Conservation (phyloP, 192 early-diverging fungal genomes). For the Kickxella alabastrina region DNA sequence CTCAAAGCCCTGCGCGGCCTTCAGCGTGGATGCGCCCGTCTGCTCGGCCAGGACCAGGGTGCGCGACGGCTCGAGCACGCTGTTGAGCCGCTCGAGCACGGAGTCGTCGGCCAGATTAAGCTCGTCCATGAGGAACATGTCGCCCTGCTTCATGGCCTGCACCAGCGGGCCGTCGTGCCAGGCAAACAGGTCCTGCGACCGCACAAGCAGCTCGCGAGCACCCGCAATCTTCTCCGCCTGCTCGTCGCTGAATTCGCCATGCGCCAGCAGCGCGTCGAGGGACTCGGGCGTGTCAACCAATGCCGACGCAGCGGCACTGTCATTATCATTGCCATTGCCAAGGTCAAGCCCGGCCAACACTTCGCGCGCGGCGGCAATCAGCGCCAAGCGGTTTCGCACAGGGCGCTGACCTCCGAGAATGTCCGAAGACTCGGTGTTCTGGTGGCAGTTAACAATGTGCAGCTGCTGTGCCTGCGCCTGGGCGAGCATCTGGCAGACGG, state of each 20-base stretch:
- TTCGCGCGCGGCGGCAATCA: conserved; percentile 51
- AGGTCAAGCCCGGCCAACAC: conserved; percentile 31
- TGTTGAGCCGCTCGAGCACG: conserved; percentile 94
- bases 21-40: conserved; percentile 61
- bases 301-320: background rate
- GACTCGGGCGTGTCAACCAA: conserved; percentile 17
- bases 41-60: conserved; percentile 89
- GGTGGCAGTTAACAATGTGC: conserved; percentile 94
- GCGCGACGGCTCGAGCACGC: conserved; percentile 84
- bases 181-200: conserved; percentile 72
- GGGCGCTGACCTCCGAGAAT: conserved; percentile 93
- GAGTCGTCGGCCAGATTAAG: conserved; percentile 98
- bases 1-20: conserved; percentile 67
- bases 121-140: conserved; percentile 94
- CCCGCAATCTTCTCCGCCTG: conserved; percentile 3
- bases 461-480: conserved; percentile 59
- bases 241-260: conserved; percentile 20
- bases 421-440: conserved; percentile 92
- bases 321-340: too few species aligned
- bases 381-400: conserved; percentile 66
- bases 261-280: conserved; percentile 8
- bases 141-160: conserved; percentile 79
- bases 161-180: conserved; percentile 97
- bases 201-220: conserved; percentile 20
- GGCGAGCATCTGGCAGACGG: conserved; percentile 91